Conservation (phyloP, 1,139 yeast genomes). For the Spathaspora sp. region DNA sequence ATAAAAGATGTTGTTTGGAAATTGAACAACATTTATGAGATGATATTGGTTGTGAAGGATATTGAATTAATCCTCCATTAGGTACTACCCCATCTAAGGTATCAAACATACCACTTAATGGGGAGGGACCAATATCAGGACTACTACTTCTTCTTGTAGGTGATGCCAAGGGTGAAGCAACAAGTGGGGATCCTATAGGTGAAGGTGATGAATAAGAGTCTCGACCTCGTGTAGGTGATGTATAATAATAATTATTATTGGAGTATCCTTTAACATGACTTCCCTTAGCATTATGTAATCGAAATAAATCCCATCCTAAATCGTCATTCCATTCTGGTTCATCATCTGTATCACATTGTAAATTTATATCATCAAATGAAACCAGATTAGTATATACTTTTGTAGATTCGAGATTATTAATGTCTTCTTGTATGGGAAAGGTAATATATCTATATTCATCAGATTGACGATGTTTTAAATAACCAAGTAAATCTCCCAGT, state of each 20-base stretch:
- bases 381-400: constrained; percentile 17
- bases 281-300: constrained; percentile 5
- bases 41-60: constrained; percentile 55
- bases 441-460: constrained; percentile 23
- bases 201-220: constrained; percentile 4
- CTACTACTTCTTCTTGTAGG: constrained; percentile 4
- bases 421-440: constrained; percentile 7
- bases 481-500: constrained; percentile 18
- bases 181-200: background rate
- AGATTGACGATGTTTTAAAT: constrained; percentile 17
- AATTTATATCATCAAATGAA: constrained; percentile 23
- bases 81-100: constrained; percentile 1
- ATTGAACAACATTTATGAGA: constrained; percentile 52
- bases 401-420: no score
- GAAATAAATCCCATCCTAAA: constrained; percentile 15
- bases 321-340: constrained; percentile 16
- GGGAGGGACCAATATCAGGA: background rate
- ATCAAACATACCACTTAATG: background rate
- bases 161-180: constrained; percentile 1
- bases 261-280: constrained; percentile 1
- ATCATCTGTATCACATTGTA: constrained; percentile 17
- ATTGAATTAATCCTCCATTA: constrained; percentile 15
- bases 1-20: constrained; percentile 46
- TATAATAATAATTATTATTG: background rate
- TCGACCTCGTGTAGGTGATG: constrained; percentile 5